phyloP scores from a whole-genome alignment of 2,329 filamentous ascomycete species.

The Fusarium robinianum region DNA sequence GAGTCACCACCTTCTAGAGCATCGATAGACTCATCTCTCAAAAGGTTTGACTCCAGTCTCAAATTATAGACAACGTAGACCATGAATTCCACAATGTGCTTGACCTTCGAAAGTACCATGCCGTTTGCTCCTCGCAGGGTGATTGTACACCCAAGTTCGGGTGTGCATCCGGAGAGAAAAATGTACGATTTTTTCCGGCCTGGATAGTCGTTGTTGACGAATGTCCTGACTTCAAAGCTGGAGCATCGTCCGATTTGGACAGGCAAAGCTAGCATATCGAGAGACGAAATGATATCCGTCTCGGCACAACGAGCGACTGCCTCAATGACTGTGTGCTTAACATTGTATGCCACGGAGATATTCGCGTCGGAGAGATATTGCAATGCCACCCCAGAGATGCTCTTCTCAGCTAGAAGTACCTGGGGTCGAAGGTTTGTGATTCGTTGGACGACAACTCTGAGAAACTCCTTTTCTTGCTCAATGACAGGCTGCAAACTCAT shows the following conservation, averaged over 20 bases:
- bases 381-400: conserved; percentile 87
- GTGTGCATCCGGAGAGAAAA: conserved; percentile 87
- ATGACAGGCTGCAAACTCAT: conserved; percentile 98
- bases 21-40: conserved; percentile 89
- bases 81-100: conserved; percentile 97
- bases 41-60: conserved; percentile 90
- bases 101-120: conserved; percentile 74
- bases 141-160: conserved; percentile 92
- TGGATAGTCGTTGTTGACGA: conserved; percentile 74
- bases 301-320: conserved; percentile 92
- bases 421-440: conserved; percentile 86
- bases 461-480: conserved; percentile 91
- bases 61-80: conserved; percentile 98
- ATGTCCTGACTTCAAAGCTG: conserved; percentile 95
- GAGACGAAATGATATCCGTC: conserved; percentile 89
- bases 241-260: conserved; percentile 79
- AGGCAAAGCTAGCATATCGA: conserved; percentile 81
- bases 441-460: conserved; percentile 87
- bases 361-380: conserved; percentile 86
- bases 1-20: conserved; percentile 65
- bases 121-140: conserved; percentile 82
- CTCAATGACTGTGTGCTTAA: conserved; percentile 93
- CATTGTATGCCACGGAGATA: conserved; percentile 93
- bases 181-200: conserved; percentile 92
- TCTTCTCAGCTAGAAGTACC: conserved; percentile 87